Conservation (phyloP, 1,284 basidiomycete genomes). For the Puccinia novopanici region DNA sequence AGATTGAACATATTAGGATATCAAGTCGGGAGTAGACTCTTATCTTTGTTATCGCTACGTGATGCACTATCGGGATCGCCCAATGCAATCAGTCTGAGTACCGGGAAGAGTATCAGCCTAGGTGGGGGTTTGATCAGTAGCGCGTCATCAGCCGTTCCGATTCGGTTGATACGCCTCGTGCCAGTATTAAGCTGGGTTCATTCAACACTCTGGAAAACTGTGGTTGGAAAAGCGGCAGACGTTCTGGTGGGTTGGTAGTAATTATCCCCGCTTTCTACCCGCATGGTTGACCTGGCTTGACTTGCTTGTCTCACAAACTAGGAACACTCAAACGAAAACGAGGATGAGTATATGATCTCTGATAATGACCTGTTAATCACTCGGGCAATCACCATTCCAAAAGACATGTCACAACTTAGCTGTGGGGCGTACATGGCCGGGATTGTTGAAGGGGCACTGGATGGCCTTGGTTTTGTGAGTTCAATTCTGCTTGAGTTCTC, state of each 20-base stretch:
- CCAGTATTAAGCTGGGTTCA: constrained; percentile 71
- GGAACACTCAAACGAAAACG: constrained; percentile 50
- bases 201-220: constrained; percentile 81
- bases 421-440: constrained; percentile 97
- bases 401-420: constrained; percentile 87
- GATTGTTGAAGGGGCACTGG: constrained; percentile 93
- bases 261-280: too few species aligned
- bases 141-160: constrained; percentile 58
- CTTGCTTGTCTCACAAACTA: not conserved
- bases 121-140: constrained; percentile 55
- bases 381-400: constrained; percentile 85
- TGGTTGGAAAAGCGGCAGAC: constrained; percentile 90
- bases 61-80: constrained; percentile 54
- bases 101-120: constrained; percentile 54
- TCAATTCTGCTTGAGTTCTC: constrained; percentile 16
- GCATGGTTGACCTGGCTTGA: not conserved
- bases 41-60: constrained; percentile 64
- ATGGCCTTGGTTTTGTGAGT: constrained; percentile 91
- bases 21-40: constrained; percentile 77
- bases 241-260: constrained; percentile 71
- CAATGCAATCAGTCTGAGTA: constrained; percentile 52
- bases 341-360: constrained; percentile 84
- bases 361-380: constrained; percentile 93
- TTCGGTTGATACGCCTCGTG: constrained; percentile 81
- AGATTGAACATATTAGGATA: constrained; percentile 80